A percentile compares a stretch with the other conserved stretches of the same genome.
phyloP scores from a whole-genome alignment of 495 filamentous ascomycete species.

The Chaetomium fimeti region DNA sequence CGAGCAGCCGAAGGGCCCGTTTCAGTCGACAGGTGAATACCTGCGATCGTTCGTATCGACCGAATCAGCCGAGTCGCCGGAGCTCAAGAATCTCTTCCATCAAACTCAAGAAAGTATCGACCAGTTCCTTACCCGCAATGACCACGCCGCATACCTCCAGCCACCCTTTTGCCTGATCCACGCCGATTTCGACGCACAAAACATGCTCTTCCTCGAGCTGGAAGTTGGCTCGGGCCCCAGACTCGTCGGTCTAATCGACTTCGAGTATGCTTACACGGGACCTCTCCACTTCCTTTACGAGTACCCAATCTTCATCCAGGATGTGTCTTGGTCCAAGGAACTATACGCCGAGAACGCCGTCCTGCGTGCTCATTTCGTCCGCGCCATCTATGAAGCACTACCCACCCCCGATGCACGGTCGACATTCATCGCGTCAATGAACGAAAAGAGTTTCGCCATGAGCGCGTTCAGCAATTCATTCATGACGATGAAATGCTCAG shows the following conservation, averaged over 20 bases:
- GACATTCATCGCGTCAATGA: slow-evolving; percentile 6
- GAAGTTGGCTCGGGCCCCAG: neutral
- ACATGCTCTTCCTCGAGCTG: slow-evolving; percentile 5
- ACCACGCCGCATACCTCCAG: neutral
- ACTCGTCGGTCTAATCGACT: slow-evolving; percentile 7
- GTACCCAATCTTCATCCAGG: slow-evolving; percentile 14
- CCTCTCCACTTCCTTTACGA: slow-evolving; percentile 13
- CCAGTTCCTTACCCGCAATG: neutral
- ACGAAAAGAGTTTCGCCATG: neutral
- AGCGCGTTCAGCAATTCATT: slow-evolving; percentile 6
- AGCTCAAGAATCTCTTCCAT: neutral
- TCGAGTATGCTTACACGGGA: slow-evolving; percentile 9
- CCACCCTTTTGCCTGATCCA: slow-evolving; percentile 1
- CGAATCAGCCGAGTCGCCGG: neutral
- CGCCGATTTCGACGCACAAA: slow-evolving; percentile 7
- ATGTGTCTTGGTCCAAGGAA: slow-evolving; percentile 7
- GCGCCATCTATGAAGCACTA: neutral
- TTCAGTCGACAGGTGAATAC: neutral
- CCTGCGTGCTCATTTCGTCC: slow-evolving; percentile 8
- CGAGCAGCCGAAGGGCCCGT: slow-evolving; percentile 9
- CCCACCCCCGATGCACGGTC: slow-evolving; percentile 1
- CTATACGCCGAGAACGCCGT: slow-evolving; percentile 5
- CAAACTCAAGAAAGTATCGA: neutral
- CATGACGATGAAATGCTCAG: slow-evolving; percentile 1
- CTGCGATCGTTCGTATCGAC: neutral